Percentiles rank a stretch among this genome's conserved stretches.
Conservation (phyloP, 176 grass and related monocot species). For the Pharus latifolius region DNA sequence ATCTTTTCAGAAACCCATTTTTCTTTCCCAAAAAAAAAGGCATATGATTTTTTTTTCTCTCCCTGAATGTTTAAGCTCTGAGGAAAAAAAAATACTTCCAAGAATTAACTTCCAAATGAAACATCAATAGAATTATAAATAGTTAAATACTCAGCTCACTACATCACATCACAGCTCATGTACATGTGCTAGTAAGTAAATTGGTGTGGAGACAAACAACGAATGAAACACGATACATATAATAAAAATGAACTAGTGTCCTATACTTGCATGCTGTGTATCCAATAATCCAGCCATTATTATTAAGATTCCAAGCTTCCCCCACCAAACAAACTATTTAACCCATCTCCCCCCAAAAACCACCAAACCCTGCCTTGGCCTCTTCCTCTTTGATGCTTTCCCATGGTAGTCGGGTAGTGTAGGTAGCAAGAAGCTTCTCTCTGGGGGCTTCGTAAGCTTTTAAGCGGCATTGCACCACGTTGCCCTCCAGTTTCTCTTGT, state of each 20-base stretch:
- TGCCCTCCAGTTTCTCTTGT: neutral
- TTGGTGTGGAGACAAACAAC: neutral
- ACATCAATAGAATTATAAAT: too few relatives aligned
- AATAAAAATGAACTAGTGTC: too few relatives aligned
- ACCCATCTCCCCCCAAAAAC: neutral
- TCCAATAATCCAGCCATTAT: too few relatives aligned
- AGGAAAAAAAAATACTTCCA: too few relatives aligned
- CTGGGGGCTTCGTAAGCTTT: neutral
- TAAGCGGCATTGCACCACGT: constrained; percentile 3
- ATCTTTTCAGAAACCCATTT: too few relatives aligned
- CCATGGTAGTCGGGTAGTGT: constrained; percentile 10
- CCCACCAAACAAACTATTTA: constrained; percentile 12
- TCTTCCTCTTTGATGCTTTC: neutral
- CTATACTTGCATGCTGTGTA: too few relatives aligned
- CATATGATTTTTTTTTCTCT: too few relatives aligned
- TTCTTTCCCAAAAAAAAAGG: too few relatives aligned
- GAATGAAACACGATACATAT: neutral
- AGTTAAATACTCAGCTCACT: too few relatives aligned
- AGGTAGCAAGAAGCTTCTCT: constrained; percentile 30
- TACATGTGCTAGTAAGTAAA: too few relatives aligned
- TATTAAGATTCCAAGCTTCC: constrained; percentile 32
- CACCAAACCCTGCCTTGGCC: neutral
- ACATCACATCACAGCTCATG: neutral
- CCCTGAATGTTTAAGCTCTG: too few relatives aligned
- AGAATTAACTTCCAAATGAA: too few relatives aligned